Percentiles rank a stretch among this genome's conserved stretches.
Evolutionary conservation across 176 grass and related monocot genomes (phyloP).

Genomic region (Eremochloa ophiuroides): DNA sequence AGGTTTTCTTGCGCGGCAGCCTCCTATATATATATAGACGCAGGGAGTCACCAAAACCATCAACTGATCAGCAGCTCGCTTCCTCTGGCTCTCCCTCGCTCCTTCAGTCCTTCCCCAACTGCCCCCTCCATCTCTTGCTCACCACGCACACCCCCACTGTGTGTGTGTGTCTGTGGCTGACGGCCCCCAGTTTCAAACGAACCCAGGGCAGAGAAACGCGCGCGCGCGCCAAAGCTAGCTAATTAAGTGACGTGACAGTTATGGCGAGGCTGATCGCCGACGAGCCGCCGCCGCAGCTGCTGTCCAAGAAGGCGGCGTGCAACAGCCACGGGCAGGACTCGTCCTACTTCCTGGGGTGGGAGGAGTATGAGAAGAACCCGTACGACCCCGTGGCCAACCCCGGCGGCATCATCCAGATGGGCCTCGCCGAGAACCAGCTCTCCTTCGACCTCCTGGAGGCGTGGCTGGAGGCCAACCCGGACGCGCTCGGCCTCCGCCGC

Average conservation of each 20-base stretch:
- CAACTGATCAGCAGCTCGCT: too few relatives aligned
- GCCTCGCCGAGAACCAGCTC: conserved; percentile 97
- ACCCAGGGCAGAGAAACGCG: too few relatives aligned
- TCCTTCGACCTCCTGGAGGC: conserved; percentile 85
- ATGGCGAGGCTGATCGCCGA: conserved; percentile 45
- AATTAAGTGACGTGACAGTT: not conserved
- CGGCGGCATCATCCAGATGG: conserved; percentile 94
- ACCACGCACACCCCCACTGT: too few relatives aligned
- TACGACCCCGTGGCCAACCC: conserved; percentile 60
- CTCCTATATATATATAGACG: too few relatives aligned
- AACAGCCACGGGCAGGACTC: conserved; percentile 88
- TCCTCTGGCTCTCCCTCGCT: too few relatives aligned
- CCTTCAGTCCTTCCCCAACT: too few relatives aligned
- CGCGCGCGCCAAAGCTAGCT: too few relatives aligned
- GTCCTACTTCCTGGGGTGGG: conserved; percentile 88
- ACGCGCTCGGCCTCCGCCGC: conserved; percentile 54
- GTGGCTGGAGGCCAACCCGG: conserved; percentile 72
- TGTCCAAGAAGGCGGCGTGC: conserved; percentile 76
- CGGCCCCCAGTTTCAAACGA: too few relatives aligned
- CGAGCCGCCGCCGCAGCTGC: conserved; percentile 32
- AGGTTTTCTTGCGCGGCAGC: too few relatives aligned
- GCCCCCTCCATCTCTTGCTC: too few relatives aligned
- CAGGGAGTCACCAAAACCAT: too few relatives aligned
- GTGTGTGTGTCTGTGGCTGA: too few relatives aligned
- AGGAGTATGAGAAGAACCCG: conserved; percentile 90